These are phyloP conservation scores for Talaromyces funiculosus DNA, from an alignment of 2,329 filamentous ascomycete genomes.

Conservation along the genomic window DNA sequence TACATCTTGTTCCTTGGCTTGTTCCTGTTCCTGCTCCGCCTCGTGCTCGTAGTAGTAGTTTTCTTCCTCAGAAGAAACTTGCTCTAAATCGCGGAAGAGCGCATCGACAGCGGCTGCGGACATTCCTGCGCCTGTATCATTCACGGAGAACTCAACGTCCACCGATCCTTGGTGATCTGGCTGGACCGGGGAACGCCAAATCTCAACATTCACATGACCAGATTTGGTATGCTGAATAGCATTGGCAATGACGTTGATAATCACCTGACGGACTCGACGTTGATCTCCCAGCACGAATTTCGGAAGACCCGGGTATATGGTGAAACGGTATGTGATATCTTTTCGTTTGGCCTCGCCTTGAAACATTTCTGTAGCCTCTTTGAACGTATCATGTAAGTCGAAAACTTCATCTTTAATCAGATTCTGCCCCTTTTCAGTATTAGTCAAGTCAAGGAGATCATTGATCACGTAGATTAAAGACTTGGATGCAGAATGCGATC, in stretches of 20 bases:
- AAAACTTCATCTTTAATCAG: constrained; percentile 77
- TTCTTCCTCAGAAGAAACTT: constrained; percentile 60
- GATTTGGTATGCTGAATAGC: constrained; percentile 69
- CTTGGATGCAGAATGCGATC: constrained; percentile 85
- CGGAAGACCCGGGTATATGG: constrained; percentile 64
- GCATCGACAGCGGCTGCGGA: constrained; percentile 51
- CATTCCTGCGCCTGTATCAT: constrained; percentile 69
- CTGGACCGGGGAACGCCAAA: constrained; percentile 49
- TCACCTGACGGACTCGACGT: constrained; percentile 70
- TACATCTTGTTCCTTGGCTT: constrained; percentile 25
- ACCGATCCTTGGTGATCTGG: constrained; percentile 47
- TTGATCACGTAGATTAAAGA: constrained; percentile 93
- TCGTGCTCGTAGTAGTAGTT: constrained; percentile 20
- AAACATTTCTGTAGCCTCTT: constrained; percentile 73
- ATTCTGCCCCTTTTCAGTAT: constrained; percentile 74
- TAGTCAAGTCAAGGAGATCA: constrained; percentile 80
- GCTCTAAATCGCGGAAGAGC: constrained; percentile 56
- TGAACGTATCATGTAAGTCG: constrained; percentile 63
- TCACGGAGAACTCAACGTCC: constrained; percentile 66
- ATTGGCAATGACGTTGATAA: constrained; percentile 79
- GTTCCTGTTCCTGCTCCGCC: constrained; percentile 22
- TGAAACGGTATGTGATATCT: constrained; percentile 62
- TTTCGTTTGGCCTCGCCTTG: constrained; percentile 69
- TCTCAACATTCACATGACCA: constrained; percentile 66
- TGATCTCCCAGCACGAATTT: constrained; percentile 70